phyloP scores from a whole-genome alignment of 2,329 filamentous ascomycete species.

The Fusarium incarnatum region DNA sequence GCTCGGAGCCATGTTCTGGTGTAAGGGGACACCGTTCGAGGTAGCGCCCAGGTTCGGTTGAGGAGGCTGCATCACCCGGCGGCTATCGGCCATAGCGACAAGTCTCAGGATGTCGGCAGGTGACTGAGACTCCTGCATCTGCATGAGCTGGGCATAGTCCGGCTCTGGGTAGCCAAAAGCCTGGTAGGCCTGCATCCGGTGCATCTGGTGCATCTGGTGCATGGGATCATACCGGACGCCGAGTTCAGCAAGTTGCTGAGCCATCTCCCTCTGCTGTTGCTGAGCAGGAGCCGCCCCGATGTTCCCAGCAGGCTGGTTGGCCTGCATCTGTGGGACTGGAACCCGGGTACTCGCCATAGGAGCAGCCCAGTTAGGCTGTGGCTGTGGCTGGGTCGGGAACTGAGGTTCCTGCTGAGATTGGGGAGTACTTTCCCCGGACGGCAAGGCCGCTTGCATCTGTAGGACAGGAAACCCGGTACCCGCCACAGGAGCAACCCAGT shows the following conservation, averaged over 20 bases:
- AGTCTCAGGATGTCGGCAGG: not conserved
- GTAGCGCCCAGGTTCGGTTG: not conserved
- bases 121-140: not conserved
- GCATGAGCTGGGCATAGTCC: accelerated
- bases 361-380: not conserved
- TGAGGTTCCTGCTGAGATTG: not conserved
- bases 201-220: not conserved
- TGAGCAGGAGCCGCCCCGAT: not conserved
- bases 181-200: not conserved
- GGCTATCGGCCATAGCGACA: not conserved
- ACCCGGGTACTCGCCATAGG: too few species aligned
- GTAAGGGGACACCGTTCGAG: not conserved
- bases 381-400: not conserved
- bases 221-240: not conserved
- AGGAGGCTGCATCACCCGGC: not conserved
- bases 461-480: too few species aligned
- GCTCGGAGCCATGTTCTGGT: not conserved
- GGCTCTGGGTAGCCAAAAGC: not conserved
- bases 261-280: not conserved
- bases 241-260: not conserved
- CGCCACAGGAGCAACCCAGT: too few species aligned
- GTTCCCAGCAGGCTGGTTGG: not conserved
- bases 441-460: not conserved
- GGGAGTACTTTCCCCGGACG: not conserved
- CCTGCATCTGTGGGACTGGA: not conserved